Evolutionary conservation across 139 green algal species (phyloP), one percentile per base, ranked within the genome.

Genomic region (Asterochloris sp.): DNA sequence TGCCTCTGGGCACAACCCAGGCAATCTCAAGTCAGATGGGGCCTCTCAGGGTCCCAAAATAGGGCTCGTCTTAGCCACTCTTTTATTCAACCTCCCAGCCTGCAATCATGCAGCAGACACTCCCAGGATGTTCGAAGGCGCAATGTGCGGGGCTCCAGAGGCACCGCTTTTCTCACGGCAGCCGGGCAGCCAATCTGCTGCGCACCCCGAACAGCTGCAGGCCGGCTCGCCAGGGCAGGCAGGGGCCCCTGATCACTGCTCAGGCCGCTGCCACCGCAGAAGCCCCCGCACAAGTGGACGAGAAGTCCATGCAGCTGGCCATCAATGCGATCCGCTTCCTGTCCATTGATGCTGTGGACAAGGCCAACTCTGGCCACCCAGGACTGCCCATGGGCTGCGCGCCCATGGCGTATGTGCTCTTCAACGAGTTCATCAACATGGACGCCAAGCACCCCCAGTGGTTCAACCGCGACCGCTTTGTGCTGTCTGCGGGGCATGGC

Each of bases 401-500:
- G 62, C 96, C 97, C 54, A 99, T 99, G 96, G 89, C 89, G 29
- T 99, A 97, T 89, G 84, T 98, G n/a, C 91, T 99, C 66, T 99
- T 89, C 85, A 96, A 97, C 83, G 95, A 99, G 86, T 88, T 91
- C 81, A 97, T 99, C 92, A 97, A 93, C 73, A 93, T 94, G 87
- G 97, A 99, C 94, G 96, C 97, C 75, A 97, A 97, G 91, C 93
- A 98, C 90, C 94, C 95, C 60, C 83, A 94, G 60, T 99, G 89
- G 88, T 90, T 95, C 91, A 98, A 99, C 93, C 88, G 97, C 66
- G 97, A 99, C 86, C 91, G 97, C 86, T 99, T 99, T 86, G 95
- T 99, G 62, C 96, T 99, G 76, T 99, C 96, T 27, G 96, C 96
- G 79, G 97, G 97, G 74, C 97, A 99, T 92, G 97, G 96, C 66